Evolutionary conservation across 768 basidiomycete genomes (phyloP), one percentile per base, ranked within the genome.

Genomic region (Rhodotorula kratochvilovae): DNA sequence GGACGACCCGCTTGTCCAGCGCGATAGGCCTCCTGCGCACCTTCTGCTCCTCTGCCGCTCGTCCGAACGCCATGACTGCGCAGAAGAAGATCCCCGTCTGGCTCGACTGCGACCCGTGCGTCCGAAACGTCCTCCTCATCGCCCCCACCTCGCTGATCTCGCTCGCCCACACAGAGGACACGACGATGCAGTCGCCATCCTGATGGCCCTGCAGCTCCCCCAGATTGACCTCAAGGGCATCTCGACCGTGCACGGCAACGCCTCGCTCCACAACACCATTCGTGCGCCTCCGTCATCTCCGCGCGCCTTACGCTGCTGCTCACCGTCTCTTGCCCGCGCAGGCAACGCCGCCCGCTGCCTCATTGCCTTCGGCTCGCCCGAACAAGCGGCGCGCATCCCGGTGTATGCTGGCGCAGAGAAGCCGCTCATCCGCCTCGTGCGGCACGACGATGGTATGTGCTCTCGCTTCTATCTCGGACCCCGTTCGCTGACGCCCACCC

Each of bases 161-260:
- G 2, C 31, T 19, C 42, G 13, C 31, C 19, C 31, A 31, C 10
- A 4, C 63, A 71, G 67, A 54, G 91, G 92, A 23, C 92, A 94
- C 76, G 92, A 95, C 76, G 92, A 94, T 81, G 92, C 90, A 10
- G 87, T 87, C 19, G 91, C 90, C 6, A 87, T 94, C 61, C 82
- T 94, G 78, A 66, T 75, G 45, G 72, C 73, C 6, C 68, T 89
- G 10, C 86, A 90, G 73, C 84, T 84, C 21, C 83, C 85, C 2
- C 84, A 87, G 69, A 84, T 92, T 66, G 80, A 84, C 48, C 85
- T 95, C 29, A 80, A 92, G 12, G 92, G 92, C 2, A 81, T 94
- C n/a, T 92, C 91, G 0, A 90, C 90, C 35, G 91, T 90, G 80
- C 90, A 92, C 79, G 92, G 92, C 27, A 94, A 94, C 77, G 84